phyloP scores from a whole-genome alignment of 2,329 filamentous ascomycete genomes.

The Myriangium duriaei region DNA sequence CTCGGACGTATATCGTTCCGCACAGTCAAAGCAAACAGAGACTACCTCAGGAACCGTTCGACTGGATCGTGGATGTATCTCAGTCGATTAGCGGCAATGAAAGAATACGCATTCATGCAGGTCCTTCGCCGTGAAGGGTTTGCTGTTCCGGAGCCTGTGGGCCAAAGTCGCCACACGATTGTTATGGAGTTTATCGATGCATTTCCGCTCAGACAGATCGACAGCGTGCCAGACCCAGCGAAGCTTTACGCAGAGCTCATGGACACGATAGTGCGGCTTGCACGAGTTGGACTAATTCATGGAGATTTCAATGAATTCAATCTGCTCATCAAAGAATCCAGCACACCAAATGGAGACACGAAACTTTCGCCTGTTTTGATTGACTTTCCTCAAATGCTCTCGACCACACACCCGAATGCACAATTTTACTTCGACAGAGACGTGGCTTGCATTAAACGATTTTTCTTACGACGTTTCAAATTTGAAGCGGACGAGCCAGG shows the following conservation, averaged over 20 bases:
- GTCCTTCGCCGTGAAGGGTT: constrained; percentile 74
- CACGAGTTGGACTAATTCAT: constrained; percentile 81
- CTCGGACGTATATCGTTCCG: constrained; percentile 94
- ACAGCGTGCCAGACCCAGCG: constrained; percentile 69
- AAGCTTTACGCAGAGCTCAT: constrained; percentile 87
- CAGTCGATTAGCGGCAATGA: constrained; percentile 79
- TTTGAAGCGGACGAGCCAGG: constrained; percentile 73
- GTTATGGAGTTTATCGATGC: constrained; percentile 92
- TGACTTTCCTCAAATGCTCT: constrained; percentile 97
- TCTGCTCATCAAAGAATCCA: constrained; percentile 74
- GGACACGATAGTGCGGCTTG: constrained; percentile 68
- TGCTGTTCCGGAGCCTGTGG: constrained; percentile 74
- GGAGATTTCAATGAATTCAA: constrained; percentile 99
- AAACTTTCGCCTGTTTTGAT: constrained; percentile 72
- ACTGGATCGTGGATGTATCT: constrained; percentile 97
- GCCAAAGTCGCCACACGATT: constrained; percentile 87
- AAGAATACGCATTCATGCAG: constrained; percentile 91
- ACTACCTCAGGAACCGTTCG: constrained; percentile 74
- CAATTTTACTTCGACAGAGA: constrained; percentile 97
- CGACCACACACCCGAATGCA: constrained; percentile 83
- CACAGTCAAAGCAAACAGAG: constrained; percentile 87
- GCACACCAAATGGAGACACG: constrained; percentile 21
- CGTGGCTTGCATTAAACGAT: constrained; percentile 87
- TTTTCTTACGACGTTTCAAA: constrained; percentile 79
- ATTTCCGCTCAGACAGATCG: constrained; percentile 80